Evolutionary conservation across 176 grass and related monocot genomes (phyloP), one percentile per base, ranked within the genome.

Genomic region (Zizania latifolia): DNA sequence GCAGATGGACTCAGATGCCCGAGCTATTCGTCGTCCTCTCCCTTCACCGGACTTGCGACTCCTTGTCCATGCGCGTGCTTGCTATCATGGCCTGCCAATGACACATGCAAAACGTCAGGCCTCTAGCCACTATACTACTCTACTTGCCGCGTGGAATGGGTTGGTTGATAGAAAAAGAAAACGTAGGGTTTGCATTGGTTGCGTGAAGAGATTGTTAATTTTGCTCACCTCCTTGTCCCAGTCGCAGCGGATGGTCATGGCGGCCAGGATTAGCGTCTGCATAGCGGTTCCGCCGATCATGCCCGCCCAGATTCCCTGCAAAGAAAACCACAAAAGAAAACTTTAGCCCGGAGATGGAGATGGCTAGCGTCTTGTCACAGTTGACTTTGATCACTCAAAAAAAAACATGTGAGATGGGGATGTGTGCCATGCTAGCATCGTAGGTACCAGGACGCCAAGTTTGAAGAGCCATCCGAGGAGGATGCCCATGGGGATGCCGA

Each of bases 241-340:
- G 70, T 97, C 87, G 27, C 93, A 97, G 53, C 85, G 79, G 8
- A 93, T 69, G 9, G 93, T 97, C 17, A 97, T 77, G 75, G 86
- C 38, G 60, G 80, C 87, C 37, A 97, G 70, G 12, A 93, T 90
- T n/a, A 90, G 4, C 19, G 93, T 97, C 44, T 97, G 93, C 64
- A 97, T 81, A 57, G 87, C 87, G 26, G 93, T 97, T 82, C 93
- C 93, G 39, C 85, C 79, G 39, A 97, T 97, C 93, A 97, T 97
- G 6, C 93, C 93, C 12, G 82, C 90, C 93, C 93, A 97, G 33
- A 97, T 93, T 2, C 93, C 93, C 93, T 97, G 41, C 58, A 46
- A 59, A 77, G 31, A 38, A 41, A 67, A 57, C 14, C 2, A 13
- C 6, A 11, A 15, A 48, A 4, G 21, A 8, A 41, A 27, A 8